Conservation (phyloP, 257 asterid species). For the Fraxinus pennsylvanica region DNA sequence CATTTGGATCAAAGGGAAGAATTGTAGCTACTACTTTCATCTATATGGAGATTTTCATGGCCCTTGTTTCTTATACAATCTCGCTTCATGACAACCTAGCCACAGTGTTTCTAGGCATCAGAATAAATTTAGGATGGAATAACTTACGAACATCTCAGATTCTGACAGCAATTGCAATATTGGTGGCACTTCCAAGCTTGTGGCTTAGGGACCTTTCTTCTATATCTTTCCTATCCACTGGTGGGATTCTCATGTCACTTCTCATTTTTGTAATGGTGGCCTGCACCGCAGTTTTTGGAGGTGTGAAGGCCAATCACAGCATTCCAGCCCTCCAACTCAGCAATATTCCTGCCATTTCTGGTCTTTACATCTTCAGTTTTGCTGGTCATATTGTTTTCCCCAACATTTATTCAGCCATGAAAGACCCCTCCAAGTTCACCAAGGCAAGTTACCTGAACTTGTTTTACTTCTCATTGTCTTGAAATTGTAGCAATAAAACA, state of each 20-base stretch:
- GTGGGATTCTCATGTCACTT: slow-evolving; percentile 62
- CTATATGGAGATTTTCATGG: slow-evolving; percentile 73
- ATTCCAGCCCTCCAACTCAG: slow-evolving; percentile 42
- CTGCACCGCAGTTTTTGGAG: slow-evolving; percentile 54
- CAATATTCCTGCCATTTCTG: slow-evolving; percentile 61
- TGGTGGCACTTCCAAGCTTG: slow-evolving; percentile 72
- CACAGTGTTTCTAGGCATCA: slow-evolving; percentile 40
- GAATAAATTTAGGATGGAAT: slow-evolving; percentile 32
- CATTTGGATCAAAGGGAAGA: slow-evolving; percentile 72
- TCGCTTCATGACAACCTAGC: slow-evolving; percentile 75
- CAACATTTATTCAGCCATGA: slow-evolving; percentile 64
- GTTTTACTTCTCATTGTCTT: not conserved
- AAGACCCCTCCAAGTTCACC: slow-evolving; percentile 72
- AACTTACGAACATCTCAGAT: slow-evolving; percentile 51
- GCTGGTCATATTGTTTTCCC: slow-evolving; percentile 82
- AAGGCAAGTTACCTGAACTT: slow-evolving; percentile 37
- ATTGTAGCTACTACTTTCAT: slow-evolving; percentile 44
- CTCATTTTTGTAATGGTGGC: slow-evolving; percentile 51
- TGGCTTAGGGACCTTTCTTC: slow-evolving; percentile 76
- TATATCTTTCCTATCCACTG: slow-evolving; percentile 65
- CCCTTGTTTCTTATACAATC: slow-evolving; percentile 78
- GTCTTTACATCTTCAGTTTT: slow-evolving; percentile 58
- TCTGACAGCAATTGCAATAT: slow-evolving; percentile 48
- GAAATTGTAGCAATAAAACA: not conserved
- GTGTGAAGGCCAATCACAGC: slow-evolving; percentile 36